phyloP scores from a whole-genome alignment of 106 monocot species.

The Dioscorea alata region DNA sequence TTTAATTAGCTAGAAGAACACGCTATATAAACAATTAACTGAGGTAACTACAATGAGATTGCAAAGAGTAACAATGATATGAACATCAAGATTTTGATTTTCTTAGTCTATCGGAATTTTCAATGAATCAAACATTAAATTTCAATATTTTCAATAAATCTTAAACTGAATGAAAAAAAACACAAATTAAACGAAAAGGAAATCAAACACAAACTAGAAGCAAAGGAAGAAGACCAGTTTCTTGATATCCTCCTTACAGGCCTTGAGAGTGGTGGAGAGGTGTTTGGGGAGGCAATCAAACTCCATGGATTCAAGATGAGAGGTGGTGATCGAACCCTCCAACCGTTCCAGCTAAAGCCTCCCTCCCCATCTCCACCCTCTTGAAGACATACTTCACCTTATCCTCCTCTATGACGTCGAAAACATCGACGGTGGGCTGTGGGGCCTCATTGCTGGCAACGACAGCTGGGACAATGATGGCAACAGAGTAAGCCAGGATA shows the following conservation, averaged over 20 bases:
- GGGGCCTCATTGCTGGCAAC: not conserved
- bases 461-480: too few relatives aligned
- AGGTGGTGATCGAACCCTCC: constrained; percentile 62
- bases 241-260: constrained; percentile 49
- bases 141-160: too few relatives aligned
- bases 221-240: constrained; percentile 26
- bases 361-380: constrained; percentile 34
- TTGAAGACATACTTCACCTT: constrained; percentile 39
- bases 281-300: constrained; percentile 60
- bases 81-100: too few relatives aligned
- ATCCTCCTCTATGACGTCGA: constrained; percentile 1
- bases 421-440: not conserved
- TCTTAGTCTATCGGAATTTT: too few relatives aligned
- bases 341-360: constrained; percentile 60
- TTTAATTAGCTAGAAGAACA: too few relatives aligned
- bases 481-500: too few relatives aligned
- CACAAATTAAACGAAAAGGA: too few relatives aligned
- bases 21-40: too few relatives aligned
- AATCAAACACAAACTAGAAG: not conserved
- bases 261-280: constrained; percentile 48
- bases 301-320: constrained; percentile 55
- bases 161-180: too few relatives aligned
- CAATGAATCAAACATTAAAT: too few relatives aligned
- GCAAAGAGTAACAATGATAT: too few relatives aligned
- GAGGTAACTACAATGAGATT: too few relatives aligned